Percentiles rank a stretch among this genome's conserved stretches.
phyloP scores from a whole-genome alignment of 179 eudicot species.

The Silene vulgaris region DNA sequence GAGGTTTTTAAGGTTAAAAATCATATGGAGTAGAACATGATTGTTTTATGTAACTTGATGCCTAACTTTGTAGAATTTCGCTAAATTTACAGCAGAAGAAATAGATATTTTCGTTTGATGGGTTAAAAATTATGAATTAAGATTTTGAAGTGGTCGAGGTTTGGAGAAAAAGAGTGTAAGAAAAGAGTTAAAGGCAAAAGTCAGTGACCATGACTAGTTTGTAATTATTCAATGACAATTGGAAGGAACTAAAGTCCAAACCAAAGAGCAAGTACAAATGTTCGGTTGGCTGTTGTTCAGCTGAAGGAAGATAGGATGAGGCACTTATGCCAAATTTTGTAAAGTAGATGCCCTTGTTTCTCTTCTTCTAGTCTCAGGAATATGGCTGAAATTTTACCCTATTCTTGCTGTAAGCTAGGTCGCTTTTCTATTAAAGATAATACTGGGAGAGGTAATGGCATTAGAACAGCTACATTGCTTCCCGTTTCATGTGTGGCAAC shows the following conservation, averaged over 20 bases:
- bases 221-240: conserved; percentile 12
- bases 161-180: too few species aligned
- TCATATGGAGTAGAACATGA: too few species aligned
- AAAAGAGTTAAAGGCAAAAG: too few species aligned
- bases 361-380: conserved; percentile 13
- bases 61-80: too few species aligned
- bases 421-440: conserved; percentile 28
- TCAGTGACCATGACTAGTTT: conserved; percentile 4
- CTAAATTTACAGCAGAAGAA: too few species aligned
- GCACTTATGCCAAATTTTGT: conserved; percentile 9
- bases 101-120: too few species aligned
- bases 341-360: not conserved
- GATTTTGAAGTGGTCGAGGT: too few species aligned
- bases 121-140: too few species aligned
- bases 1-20: too few species aligned
- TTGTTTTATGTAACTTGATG: too few species aligned
- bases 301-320: conserved; percentile 27
- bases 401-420: conserved; percentile 30
- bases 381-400: conserved; percentile 46
- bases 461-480: conserved; percentile 26
- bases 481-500: conserved; percentile 37
- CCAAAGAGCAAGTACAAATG: not conserved
- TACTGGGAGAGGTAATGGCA: conserved; percentile 20
- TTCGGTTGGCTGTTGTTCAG: conserved; percentile 16
- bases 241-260: conserved; percentile 19